These are phyloP conservation scores for Lodderomyces oxycetoniae DNA, from an alignment of 1,139 yeast species.

Conservation along the genomic window DNA sequence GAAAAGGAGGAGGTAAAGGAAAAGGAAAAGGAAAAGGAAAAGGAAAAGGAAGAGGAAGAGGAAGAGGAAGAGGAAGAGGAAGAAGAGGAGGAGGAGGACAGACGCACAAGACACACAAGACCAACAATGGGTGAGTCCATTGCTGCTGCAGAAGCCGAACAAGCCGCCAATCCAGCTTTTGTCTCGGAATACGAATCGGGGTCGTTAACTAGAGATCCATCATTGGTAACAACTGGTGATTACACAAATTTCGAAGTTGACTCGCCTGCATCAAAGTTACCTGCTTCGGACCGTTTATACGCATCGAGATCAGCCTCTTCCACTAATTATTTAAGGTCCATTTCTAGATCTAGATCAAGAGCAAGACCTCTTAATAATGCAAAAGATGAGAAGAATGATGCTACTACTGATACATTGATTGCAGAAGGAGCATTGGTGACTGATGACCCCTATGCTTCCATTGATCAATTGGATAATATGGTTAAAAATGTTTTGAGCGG, in stretches of 20 bases:
- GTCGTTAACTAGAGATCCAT: slow-evolving; percentile 32
- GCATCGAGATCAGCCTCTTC: slow-evolving; percentile 33
- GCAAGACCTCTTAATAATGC: slow-evolving; percentile 14
- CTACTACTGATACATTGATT: slow-evolving; percentile 35
- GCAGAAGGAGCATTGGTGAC: slow-evolving; percentile 45
- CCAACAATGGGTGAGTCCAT: slow-evolving; percentile 51
- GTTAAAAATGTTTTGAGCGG: slow-evolving; percentile 35
- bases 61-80: slow-evolving; percentile 17
- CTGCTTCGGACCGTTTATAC: slow-evolving; percentile 23
- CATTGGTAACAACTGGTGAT: slow-evolving; percentile 47
- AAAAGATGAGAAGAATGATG: slow-evolving; percentile 41
- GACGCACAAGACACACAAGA: slow-evolving; percentile 40
- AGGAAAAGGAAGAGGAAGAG: slow-evolving; percentile 24
- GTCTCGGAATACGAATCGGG: slow-evolving; percentile 10
- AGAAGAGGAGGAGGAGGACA: slow-evolving; percentile 27
- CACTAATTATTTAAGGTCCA: slow-evolving; percentile 52
- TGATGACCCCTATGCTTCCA: slow-evolving; percentile 43
- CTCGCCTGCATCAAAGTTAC: slow-evolving; percentile 19
- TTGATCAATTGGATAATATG: slow-evolving; percentile 39
- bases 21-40: slow-evolving; percentile 19
- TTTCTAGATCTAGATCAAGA: slow-evolving; percentile 61
- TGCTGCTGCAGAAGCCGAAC: slow-evolving; percentile 41
- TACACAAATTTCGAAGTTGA: slow-evolving; percentile 47
- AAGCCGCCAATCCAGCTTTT: slow-evolving; percentile 25
- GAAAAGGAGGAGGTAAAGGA: slow-evolving; percentile 17